These are phyloP conservation scores for Neurospora discreta DNA, from an alignment of 495 filamentous ascomycete genomes.

Conservation along the genomic window DNA sequence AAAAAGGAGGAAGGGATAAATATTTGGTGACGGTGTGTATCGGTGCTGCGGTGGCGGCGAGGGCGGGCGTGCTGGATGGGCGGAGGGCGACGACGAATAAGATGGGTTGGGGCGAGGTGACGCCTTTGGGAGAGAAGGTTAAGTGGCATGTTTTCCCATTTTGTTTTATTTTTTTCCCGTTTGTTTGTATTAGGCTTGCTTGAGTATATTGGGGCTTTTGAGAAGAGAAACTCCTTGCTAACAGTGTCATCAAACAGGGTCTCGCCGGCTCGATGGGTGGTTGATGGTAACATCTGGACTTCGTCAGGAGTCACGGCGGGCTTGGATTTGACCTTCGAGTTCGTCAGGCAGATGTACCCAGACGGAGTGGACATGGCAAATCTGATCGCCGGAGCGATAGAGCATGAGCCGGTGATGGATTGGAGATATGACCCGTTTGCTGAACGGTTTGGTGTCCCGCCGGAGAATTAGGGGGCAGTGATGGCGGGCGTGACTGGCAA, in stretches of 20 bases:
- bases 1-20: slow-evolving; percentile 15
- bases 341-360: slow-evolving; percentile 12
- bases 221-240: background rate
- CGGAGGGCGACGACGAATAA: slow-evolving; percentile 46
- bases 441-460: slow-evolving; percentile 2
- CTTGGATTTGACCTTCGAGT: slow-evolving; percentile 9
- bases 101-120: slow-evolving; percentile 34
- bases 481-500: background rate
- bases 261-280: slow-evolving; percentile 16
- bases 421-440: slow-evolving; percentile 10
- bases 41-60: slow-evolving; percentile 33
- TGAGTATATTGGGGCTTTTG: background rate
- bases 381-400: background rate
- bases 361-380: slow-evolving; percentile 8
- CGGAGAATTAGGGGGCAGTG: background rate
- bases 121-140: slow-evolving; percentile 10
- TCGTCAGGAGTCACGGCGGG: slow-evolving; percentile 14
- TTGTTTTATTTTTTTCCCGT: background rate
- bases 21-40: slow-evolving; percentile 46
- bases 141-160: slow-evolving; percentile 7
- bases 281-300: slow-evolving; percentile 20
- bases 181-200: background rate
- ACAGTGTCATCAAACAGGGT: slow-evolving; percentile 4
- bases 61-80: slow-evolving; percentile 40
- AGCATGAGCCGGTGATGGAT: slow-evolving; percentile 6